Base-by-base conservation (phyloP, 441 rosid species). In the Corymbia citriodora region DNA sequence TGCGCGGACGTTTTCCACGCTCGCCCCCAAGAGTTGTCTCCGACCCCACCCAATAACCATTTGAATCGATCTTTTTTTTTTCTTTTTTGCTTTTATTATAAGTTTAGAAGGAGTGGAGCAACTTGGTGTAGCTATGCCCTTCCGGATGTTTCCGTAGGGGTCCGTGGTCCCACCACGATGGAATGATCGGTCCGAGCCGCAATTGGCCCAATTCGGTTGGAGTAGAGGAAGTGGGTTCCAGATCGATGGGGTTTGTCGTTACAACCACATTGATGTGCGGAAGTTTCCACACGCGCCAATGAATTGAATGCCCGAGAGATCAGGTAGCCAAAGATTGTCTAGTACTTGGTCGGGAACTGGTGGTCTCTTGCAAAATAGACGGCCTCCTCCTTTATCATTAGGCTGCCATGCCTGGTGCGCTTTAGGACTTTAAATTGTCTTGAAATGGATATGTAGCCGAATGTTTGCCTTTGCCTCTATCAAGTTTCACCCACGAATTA, bases 371-470 rank as follows among this genome's bases (percentile, higher is more conserved):
- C 12, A 40, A 79, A 16, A 40, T 15, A 2, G 1, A 6, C 3
- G 52, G 0, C 50, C 50, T 3, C 10, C 6, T 15, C 17, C 4
- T 36, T 21, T 14, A 6, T 72, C 15, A 19, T 9, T 21, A 11
- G 3, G 19, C 0, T 6, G 1, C 11, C 2, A 0, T 3, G 13
- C 52, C 12, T 0, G 50, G 2, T 7, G 70, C 13, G 18, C 70
- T 7, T 2, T 4, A 9, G 6, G 11, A 40, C 45, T 40, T 40
- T 40, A 40, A 6, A 40, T 40, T 40, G 45, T 40, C 45, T 40
- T 40, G 6, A 40, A 5, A 6, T 4, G 45, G 45, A 4, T 40
- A 40, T 1, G 45, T 40, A 40, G 6, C 45, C 5, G 6, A 40
- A 40, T 5, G 6, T 5, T 9, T 10, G 25, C 40, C 81, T 70